These are phyloP conservation scores for Steccherinum ochraceum DNA, from an alignment of 768 basidiomycete species.

Conservation along the genomic window DNA sequence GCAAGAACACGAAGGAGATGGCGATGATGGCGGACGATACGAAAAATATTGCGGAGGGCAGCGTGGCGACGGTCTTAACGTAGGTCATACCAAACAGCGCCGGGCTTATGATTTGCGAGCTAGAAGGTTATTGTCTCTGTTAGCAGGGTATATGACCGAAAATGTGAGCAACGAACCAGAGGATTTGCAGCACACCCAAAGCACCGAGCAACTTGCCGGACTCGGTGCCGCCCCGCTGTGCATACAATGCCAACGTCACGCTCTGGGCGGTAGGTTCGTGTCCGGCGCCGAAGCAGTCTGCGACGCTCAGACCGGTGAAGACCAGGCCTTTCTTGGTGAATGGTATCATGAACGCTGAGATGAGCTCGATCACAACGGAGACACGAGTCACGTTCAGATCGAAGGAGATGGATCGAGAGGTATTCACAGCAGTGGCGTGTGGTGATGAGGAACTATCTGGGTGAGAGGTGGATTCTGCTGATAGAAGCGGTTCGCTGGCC, in stretches of 20 bases:
- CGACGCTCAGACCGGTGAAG: slow-evolving; percentile 45
- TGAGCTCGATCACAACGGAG: slow-evolving; percentile 53
- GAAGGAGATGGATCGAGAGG: slow-evolving; percentile 40
- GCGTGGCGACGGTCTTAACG: slow-evolving; percentile 59
- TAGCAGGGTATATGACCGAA: neutral
- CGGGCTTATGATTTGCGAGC: slow-evolving; percentile 66
- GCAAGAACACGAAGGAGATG: slow-evolving; percentile 39
- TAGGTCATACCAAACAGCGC: slow-evolving; percentile 68
- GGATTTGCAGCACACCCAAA: slow-evolving; percentile 64
- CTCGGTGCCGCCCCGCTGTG: slow-evolving; percentile 49
- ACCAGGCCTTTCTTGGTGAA: slow-evolving; percentile 36
- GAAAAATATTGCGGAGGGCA: slow-evolving; percentile 66
- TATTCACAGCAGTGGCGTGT: neutral
- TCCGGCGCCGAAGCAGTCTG: slow-evolving; percentile 56
- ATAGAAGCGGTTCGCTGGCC: neutral
- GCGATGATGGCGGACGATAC: slow-evolving; percentile 36
- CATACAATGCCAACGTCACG: slow-evolving; percentile 63
- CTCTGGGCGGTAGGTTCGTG: slow-evolving; percentile 64
- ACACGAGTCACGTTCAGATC: slow-evolving; percentile 64
- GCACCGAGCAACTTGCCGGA: slow-evolving; percentile 77
- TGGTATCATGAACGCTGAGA: slow-evolving; percentile 39
- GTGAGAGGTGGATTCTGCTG: neutral
- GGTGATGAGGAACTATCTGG: no score
- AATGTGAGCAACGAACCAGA: slow-evolving; percentile 36
- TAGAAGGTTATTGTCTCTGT: slow-evolving; percentile 17